Base-by-base conservation (phyloP, 1,284 basidiomycete genomes). In the Puccinia horiana region DNA sequence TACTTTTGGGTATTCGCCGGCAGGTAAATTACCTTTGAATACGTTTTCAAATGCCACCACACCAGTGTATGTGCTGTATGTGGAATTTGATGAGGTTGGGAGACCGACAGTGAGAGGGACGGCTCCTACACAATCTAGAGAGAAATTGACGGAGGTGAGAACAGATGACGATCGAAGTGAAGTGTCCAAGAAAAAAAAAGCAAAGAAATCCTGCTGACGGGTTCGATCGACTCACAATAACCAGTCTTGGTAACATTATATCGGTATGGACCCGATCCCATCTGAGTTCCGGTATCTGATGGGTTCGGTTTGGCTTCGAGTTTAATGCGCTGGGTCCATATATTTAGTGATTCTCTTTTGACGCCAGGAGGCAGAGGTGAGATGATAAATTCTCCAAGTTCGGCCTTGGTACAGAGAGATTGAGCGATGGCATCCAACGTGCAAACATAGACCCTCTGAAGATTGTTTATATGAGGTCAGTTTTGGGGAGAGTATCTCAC, bases 1-100 rank as follows among this genome's bases (percentile, higher is more conserved):
- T 85, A 98, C 93, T 91, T 99, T 99, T n/a, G 96, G 96, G 87
- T 98, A 97, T 87, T 99, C 96, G 1, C 93, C 91, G 3, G 96
- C 95, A 3, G 96, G 91, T 26, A 99, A 89, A 86, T 94, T 91
- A 52, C 96, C 96, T 54, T 93, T 88, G 86, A 98, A 98, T 2
- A 90, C 91, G 87, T 98, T 98, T 85, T 90, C 90, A 89, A 98
- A 99, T 67, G 92, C 88, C 63, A 98, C 92, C 40, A 90, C 88
- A 40, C 95, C 96, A 11, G 89, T 89, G 88, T 96, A 99, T 29
- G 90, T 89, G n/a, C 94, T 92, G 85, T 96, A 94, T 63, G 88
- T 90, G 37, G 90, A 20, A 52, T 58, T 81, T 32, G 54, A 35
- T n/a, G 42, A n/a, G 35, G 65, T 56, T 49, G 67, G 49, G 29